These are phyloP conservation scores for Aspergillus baeticus DNA, from an alignment of 495 filamentous ascomycete species.

Conservation along the genomic window DNA sequence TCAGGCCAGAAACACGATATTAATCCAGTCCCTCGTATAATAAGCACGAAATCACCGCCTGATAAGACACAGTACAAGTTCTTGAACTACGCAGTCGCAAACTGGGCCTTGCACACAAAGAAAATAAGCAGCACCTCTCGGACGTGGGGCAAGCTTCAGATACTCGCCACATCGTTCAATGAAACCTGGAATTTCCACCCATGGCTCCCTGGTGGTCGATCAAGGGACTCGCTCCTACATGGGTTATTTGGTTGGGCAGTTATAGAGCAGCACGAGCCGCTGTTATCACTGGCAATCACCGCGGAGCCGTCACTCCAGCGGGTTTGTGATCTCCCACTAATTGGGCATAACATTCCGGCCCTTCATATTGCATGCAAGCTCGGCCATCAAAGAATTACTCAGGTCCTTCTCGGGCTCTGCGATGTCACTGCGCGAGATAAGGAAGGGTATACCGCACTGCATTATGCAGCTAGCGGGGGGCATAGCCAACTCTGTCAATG, in stretches of 20 bases:
- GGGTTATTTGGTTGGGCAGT: constrained; percentile 26
- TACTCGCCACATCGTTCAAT: constrained; percentile 18
- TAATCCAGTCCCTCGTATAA: no score
- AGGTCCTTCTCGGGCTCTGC: no score
- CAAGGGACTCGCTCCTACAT: constrained; percentile 20
- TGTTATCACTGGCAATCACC: constrained; percentile 13
- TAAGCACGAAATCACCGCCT: no score
- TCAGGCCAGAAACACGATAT: no score
- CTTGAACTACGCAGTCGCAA: constrained; percentile 11
- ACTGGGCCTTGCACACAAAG: constrained; percentile 16
- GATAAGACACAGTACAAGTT: constrained; percentile 13
- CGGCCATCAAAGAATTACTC: no score
- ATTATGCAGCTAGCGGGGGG: no score
- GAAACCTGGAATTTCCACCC: constrained; percentile 28
- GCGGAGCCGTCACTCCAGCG: background rate
- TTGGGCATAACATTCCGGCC: constrained; percentile 18
- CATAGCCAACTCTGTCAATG: no score
- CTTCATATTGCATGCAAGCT: constrained; percentile 18
- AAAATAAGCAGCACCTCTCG: constrained; percentile 4
- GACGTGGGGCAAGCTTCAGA: constrained; percentile 16
- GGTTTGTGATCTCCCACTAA: constrained; percentile 18
- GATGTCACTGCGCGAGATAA: no score
- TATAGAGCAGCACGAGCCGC: constrained; percentile 18
- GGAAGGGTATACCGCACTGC: no score
- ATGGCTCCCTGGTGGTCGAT: constrained; percentile 22